Base-by-base conservation (phyloP, 495 filamentous ascomycete genomes). In the Penicillium macrosclerotiorum region DNA sequence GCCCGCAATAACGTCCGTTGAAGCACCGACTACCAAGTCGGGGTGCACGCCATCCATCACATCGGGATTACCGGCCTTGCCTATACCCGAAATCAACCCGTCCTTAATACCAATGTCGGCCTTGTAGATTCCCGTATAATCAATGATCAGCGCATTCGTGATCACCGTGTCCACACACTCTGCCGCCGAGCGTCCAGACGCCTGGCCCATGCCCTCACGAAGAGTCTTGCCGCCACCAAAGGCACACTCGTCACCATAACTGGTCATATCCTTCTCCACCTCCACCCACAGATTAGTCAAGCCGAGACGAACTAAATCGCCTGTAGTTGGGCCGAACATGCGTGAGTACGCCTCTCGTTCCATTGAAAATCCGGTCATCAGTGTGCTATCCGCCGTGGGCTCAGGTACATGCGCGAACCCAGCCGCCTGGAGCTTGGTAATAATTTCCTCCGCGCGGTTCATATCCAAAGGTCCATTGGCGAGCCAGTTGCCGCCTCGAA, bases 181-280 rank as follows among this genome's bases (percentile, higher is more conserved):
- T 3, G 71, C 62, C 55, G 90, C 82, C 4, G 76, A 62, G 38
- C 86, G 75, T 14, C 88, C 92, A 25, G 81, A 85, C 5, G 90
- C 88, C 69, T 95, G 91, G 8, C 91, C 94, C 93, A 98, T 98
- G 4, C 93, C 93, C 62, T 98, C 93, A 36, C 93, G 77, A 39
- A 98, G 64, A 17, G 88, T 92, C 78, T 97, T 98, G 17, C 93
- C 93, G 17, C 93, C 93, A 26, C 93, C 93, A 68, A 98, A 97
- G 35, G 85, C 84, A 60, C 91, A 96, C 69, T 98, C 93, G 46
- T 98, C 94, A 16, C 93, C 93, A 62, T 95, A 92, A 9, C 71
- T 69, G 4, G 90, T 89, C 43, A 80, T 68, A 61, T 98, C 94
- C 52, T 84, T 88, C 74, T 97, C 94, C 8, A 98, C 87, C 66